Percentiles rank a stretch among this genome's conserved stretches.
These are phyloP conservation scores for Noccaea bulbosa DNA, from an alignment of 345 rosid species.

Conservation along the genomic window DNA sequence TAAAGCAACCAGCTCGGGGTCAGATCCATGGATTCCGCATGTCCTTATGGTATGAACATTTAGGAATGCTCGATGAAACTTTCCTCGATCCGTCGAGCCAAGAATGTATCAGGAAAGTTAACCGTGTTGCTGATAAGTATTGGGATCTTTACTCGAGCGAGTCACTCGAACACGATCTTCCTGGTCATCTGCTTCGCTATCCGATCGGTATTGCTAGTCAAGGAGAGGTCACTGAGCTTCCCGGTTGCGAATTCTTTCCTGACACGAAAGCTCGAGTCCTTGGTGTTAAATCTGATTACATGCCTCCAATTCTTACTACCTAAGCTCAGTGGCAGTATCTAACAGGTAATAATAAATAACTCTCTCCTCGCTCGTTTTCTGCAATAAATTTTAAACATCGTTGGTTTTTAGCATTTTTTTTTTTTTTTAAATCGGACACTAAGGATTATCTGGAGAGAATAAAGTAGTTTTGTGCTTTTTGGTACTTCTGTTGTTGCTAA, in stretches of 20 bases:
- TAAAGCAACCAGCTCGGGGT: constrained; percentile 81
- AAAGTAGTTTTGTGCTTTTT: neutral
- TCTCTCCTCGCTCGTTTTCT: no score
- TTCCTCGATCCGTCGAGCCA: constrained; percentile 76
- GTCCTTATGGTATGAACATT: constrained; percentile 95
- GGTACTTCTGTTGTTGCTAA: constrained; percentile 23
- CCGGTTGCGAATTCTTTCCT: constrained; percentile 76
- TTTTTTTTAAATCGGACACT: no score
- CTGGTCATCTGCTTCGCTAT: constrained; percentile 92
- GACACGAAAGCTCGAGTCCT: constrained; percentile 92
- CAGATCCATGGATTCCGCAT: constrained; percentile 96
- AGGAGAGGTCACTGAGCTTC: constrained; percentile 71
- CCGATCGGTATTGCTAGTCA: constrained; percentile 67
- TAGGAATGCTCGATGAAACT: constrained; percentile 83
- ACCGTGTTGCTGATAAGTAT: constrained; percentile 79
- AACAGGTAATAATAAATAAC: no score
- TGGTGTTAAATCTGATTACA: constrained; percentile 82
- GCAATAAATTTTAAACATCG: no score
- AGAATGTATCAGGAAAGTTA: constrained; percentile 72
- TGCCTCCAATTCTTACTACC: constrained; percentile 96
- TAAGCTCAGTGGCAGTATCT: constrained; percentile 36
- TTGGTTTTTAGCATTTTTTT: no score
- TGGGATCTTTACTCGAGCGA: constrained; percentile 92
- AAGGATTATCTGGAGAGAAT: no score
- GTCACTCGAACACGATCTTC: constrained; percentile 75